phyloP scores from a whole-genome alignment of 352 stramenopile species.

The Globisporangium polare region DNA sequence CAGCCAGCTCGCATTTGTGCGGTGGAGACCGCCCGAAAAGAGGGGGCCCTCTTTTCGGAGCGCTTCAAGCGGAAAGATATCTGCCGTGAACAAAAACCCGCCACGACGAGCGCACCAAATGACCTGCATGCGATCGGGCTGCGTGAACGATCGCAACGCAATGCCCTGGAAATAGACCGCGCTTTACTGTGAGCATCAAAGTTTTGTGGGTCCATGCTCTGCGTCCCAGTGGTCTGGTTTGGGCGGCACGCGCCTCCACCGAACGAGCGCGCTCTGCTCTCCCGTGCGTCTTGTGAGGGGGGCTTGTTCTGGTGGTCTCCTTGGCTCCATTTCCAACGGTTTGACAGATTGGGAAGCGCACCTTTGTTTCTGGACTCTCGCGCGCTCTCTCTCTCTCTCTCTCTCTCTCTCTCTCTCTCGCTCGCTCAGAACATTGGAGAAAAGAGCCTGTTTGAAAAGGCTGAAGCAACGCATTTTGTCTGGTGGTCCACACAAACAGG shows the following conservation, averaged over 20 bases:
- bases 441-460: background rate
- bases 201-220: background rate
- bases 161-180: background rate
- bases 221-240: slow-evolving; percentile 5
- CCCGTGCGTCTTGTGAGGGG: background rate
- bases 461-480: background rate
- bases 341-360: slow-evolving; percentile 1
- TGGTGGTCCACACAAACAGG: slow-evolving; percentile 1
- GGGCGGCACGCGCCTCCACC: background rate
- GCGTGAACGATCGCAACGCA: background rate
- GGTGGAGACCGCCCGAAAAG: slow-evolving; percentile 2
- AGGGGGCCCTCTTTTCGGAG: too few species aligned
- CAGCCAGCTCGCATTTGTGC: slow-evolving; percentile 5
- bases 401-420: too few species aligned
- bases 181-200: too few species aligned
- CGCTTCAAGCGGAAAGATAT: slow-evolving; percentile 9
- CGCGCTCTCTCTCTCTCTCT: too few species aligned
- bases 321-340: slow-evolving; percentile 3
- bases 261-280: slow-evolving; percentile 1
- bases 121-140: too few species aligned
- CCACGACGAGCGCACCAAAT: background rate
- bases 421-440: too few species aligned
- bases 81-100: slow-evolving; percentile 8
- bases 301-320: slow-evolving; percentile 2
- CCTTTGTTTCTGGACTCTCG: too few species aligned